Evolutionary conservation across 78 protist genomes (phyloP), one percentile per base, ranked within the genome.

Genomic region (Tieghemostelium lacteum): DNA sequence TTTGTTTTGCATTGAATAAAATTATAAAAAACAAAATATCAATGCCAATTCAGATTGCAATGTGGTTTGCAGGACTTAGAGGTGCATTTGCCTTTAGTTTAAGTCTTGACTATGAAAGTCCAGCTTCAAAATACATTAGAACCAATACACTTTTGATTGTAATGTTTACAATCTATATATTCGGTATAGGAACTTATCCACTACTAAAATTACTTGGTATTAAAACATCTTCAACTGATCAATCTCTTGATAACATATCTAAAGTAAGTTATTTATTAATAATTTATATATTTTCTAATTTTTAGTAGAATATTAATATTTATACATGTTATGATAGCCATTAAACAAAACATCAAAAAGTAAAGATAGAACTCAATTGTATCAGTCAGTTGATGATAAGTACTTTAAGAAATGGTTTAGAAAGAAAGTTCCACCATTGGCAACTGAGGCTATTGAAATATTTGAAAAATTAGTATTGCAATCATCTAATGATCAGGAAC

Each of bases 1-100:
- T 88, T 28, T 88, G 85, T 28, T 60, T 37, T 39, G 6, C 75
- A 17, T 60, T 77, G 49, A 88, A 88, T 24, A 70, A 61, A 12
- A 3, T 69, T 49, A 29, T 64, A 33, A 88, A 88, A 39, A 39
- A 75, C 2, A 75, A 75, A 58, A 88, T 88, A 36, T 50, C 71
- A 33, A 26, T 52, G 10, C 69, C 66, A 49, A 77, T 73, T 24
- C 93, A 88, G 49, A 39, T 75, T 12, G 87, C 71, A 33, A n/a
- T 95, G 65, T 96, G 92, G 94, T 94, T 88, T 37, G 69, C 77
- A 33, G 97, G 98, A 2, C 74, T 96, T 40, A 80, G 97, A 33
- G 99, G 99, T 10, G 99, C 98, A 71, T 95, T 97, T 66, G 96
- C 98, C 6, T 96, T 94, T 60, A 91, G 96, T 6, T 75, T 97